Percentiles rank a stretch among this genome's conserved stretches.
phyloP scores from a whole-genome alignment of 73 alveolate species.

The Stentor coeruleus region DNA sequence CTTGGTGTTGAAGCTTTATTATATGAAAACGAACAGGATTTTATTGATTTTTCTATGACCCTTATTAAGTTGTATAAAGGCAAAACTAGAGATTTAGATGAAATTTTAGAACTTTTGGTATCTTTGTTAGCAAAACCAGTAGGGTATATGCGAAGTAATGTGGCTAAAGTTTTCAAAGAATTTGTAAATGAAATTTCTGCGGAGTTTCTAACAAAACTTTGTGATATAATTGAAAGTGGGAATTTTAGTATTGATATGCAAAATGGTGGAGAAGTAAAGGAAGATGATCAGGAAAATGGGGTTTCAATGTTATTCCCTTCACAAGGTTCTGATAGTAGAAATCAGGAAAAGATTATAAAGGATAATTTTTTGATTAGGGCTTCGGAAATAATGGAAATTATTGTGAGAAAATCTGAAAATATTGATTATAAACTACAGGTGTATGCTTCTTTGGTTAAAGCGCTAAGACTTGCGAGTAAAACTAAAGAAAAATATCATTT shows the following conservation, averaged over 20 bases:
- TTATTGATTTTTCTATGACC: background rate
- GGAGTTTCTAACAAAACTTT: background rate
- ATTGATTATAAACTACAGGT: background rate
- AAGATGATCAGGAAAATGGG: background rate
- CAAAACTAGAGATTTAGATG: background rate
- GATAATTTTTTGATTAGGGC: background rate
- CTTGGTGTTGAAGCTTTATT: background rate
- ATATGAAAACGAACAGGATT: background rate
- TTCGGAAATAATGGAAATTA: background rate
- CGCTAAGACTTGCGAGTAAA: background rate
- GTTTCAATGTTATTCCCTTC: no score
- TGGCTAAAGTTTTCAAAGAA: background rate
- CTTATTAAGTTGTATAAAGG: background rate
- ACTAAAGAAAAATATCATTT: no score
- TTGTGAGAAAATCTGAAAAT: background rate
- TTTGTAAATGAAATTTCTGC: background rate
- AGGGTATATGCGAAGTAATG: background rate
- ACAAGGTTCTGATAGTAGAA: no score
- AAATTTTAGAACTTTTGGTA: background rate
- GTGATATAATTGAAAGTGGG: background rate
- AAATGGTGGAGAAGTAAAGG: background rate
- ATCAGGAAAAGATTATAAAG: background rate
- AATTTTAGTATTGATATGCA: background rate
- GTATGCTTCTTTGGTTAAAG: background rate
- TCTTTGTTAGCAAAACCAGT: background rate